These are phyloP conservation scores for Cladorrhinum samala DNA, from an alignment of 495 filamentous ascomycete species.

Conservation along the genomic window DNA sequence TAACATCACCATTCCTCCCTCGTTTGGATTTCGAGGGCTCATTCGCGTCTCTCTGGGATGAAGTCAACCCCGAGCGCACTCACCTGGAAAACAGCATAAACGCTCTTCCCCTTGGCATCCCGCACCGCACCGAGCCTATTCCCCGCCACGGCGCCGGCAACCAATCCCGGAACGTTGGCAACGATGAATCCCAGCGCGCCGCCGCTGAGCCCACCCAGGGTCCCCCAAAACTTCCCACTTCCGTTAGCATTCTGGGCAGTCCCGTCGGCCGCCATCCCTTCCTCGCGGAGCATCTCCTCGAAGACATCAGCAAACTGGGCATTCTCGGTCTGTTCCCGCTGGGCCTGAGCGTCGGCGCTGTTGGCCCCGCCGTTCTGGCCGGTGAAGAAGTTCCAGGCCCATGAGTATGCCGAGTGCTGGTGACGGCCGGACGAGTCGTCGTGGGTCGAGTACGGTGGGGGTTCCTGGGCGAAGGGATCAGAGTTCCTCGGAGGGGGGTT, in stretches of 20 bases:
- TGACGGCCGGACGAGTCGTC: conserved; percentile 35
- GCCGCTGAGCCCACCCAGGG: conserved; percentile 80
- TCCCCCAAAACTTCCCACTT: conserved; percentile 70
- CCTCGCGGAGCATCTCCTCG: conserved; percentile 96
- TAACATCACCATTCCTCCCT: neutral
- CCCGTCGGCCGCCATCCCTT: conserved; percentile 64
- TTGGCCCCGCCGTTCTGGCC: conserved; percentile 12
- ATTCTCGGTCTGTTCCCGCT: conserved; percentile 39
- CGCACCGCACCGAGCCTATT: conserved; percentile 83
- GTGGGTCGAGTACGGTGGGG: conserved; percentile 26
- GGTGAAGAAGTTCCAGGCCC: conserved; percentile 49
- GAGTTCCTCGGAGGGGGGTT: conserved; percentile 16
- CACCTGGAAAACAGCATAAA: conserved; percentile 78
- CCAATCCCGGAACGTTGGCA: conserved; percentile 78
- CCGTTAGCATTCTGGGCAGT: conserved; percentile 44
- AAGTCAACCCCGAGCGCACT: conserved; percentile 14
- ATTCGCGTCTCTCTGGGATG: neutral
- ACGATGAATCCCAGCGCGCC: conserved; percentile 92
- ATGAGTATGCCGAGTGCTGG: conserved; percentile 29
- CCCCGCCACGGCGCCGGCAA: conserved; percentile 89
- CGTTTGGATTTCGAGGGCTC: neutral
- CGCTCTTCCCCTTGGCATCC: conserved; percentile 89
- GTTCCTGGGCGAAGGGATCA: conserved; percentile 47
- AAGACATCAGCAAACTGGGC: conserved; percentile 88
- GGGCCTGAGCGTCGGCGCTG: conserved; percentile 5